Conservation (phyloP, 495 filamentous ascomycete species). For the Daldinia childiae region DNA sequence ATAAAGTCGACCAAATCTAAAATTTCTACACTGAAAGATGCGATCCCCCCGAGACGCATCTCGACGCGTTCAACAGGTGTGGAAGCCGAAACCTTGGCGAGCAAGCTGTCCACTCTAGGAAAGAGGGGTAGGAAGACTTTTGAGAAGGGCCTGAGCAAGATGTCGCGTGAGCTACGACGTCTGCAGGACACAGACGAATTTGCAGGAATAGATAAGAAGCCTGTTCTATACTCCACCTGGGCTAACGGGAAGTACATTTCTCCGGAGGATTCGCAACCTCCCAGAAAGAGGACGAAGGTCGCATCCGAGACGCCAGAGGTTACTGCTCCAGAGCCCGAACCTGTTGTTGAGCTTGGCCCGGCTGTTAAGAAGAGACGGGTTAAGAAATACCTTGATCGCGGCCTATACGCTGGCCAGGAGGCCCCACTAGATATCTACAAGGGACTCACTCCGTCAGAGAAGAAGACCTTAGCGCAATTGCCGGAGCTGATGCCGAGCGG, state of each 20-base stretch:
- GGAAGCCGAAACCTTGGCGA: conserved; percentile 56
- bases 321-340: conserved; percentile 54
- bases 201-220: conserved; percentile 60
- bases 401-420: conserved; percentile 90
- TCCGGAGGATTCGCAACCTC: conserved; percentile 41
- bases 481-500: conserved; percentile 55
- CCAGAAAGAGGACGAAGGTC: conserved; percentile 56
- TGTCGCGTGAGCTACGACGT: conserved; percentile 59
- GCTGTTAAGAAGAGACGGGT: conserved; percentile 55
- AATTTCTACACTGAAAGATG: conserved; percentile 46
- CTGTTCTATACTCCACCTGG: conserved; percentile 61
- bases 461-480: conserved; percentile 67
- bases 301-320: conserved; percentile 53
- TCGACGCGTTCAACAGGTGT: conserved; percentile 56
- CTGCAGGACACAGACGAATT: conserved; percentile 65
- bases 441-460: conserved; percentile 65
- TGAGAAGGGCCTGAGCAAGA: conserved; percentile 49
- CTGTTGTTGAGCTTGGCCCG: conserved; percentile 50
- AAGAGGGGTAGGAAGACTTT: conserved; percentile 58
- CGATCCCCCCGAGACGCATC: conserved; percentile 49
- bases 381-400: conserved; percentile 82
- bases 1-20: conserved; percentile 44
- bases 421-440: conserved; percentile 65
- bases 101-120: conserved; percentile 55
- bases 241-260: conserved; percentile 62